These are phyloP conservation scores for Cadophora luteo-olivacea DNA, from an alignment of 2,329 filamentous ascomycete species.

Conservation along the genomic window DNA sequence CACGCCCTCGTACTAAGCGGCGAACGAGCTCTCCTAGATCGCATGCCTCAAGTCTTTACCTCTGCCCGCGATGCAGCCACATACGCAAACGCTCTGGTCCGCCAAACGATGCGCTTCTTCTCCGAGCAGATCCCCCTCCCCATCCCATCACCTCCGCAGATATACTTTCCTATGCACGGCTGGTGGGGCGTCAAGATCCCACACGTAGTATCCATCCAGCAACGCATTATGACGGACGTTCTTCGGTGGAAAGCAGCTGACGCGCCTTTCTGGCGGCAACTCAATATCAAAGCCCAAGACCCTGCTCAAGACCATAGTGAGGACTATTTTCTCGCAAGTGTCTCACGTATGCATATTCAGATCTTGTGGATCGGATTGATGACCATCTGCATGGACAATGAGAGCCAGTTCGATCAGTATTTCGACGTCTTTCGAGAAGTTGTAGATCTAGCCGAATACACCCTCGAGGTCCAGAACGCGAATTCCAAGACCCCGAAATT, in stretches of 20 bases:
- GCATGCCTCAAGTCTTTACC: conserved; percentile 27
- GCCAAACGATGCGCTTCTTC: conserved; percentile 26
- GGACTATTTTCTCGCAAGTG: conserved; percentile 18
- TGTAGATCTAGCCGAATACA: conserved; percentile 13
- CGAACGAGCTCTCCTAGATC: conserved; percentile 19
- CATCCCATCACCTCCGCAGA: conserved; percentile 10
- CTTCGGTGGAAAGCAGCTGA: conserved; percentile 21
- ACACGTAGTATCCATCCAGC: conserved; percentile 22
- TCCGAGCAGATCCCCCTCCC: conserved; percentile 17
- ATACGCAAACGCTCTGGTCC: conserved; percentile 25
- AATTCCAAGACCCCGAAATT: conserved; percentile 48
- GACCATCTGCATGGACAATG: conserved; percentile 26
- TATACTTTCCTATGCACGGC: conserved; percentile 27
- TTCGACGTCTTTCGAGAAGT: conserved; percentile 17
- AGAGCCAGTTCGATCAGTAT: conserved; percentile 21
- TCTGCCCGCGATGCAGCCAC: conserved; percentile 24
- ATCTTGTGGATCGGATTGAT: conserved; percentile 43
- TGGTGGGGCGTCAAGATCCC: conserved; percentile 29
- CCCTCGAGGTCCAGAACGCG: conserved; percentile 16
- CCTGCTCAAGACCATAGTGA: neutral
- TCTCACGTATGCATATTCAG: conserved; percentile 59
- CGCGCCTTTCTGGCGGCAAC: conserved; percentile 16
- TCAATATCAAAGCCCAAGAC: neutral
- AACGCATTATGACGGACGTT: conserved; percentile 19
- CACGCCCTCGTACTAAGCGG: conserved; percentile 15